phyloP scores from a whole-genome alignment of 306 rosid genomes.

The Dryas octopetala region DNA sequence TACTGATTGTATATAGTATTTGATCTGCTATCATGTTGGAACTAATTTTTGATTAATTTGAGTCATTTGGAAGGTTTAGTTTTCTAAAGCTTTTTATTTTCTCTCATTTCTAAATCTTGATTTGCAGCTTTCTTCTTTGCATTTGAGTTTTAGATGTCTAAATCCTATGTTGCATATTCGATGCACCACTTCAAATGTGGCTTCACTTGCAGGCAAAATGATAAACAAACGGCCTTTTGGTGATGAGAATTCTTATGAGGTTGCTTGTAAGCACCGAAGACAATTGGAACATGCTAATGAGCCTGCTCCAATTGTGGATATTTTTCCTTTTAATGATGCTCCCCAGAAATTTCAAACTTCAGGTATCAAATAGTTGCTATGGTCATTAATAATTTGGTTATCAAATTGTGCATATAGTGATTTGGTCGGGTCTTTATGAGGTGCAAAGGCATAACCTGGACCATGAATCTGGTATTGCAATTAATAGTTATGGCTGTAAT shows the following conservation, averaged over 20 bases:
- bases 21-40: background rate
- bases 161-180: background rate
- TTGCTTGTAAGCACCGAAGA: slow-evolving; percentile 34
- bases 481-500: background rate
- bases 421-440: background rate
- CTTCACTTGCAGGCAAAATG: slow-evolving; percentile 32
- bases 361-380: slow-evolving; percentile 26
- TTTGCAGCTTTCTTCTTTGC: background rate
- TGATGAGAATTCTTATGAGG: slow-evolving; percentile 33
- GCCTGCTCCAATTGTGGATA: slow-evolving; percentile 18
- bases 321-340: slow-evolving; percentile 7
- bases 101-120: background rate
- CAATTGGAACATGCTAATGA: slow-evolving; percentile 25
- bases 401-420: slow-evolving; percentile 6
- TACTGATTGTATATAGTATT: background rate
- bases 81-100: background rate
- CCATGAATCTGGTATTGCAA: background rate
- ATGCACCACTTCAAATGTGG: slow-evolving; percentile 5
- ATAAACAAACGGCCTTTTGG: slow-evolving; percentile 30
- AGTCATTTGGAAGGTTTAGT: background rate
- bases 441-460: background rate
- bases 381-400: background rate
- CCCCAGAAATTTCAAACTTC: slow-evolving; percentile 21
- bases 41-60: background rate
- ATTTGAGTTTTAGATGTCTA: background rate